Evolutionary conservation across 2,329 filamentous ascomycete species (phyloP).

Genomic region (Colletotrichum higginsianum): DNA sequence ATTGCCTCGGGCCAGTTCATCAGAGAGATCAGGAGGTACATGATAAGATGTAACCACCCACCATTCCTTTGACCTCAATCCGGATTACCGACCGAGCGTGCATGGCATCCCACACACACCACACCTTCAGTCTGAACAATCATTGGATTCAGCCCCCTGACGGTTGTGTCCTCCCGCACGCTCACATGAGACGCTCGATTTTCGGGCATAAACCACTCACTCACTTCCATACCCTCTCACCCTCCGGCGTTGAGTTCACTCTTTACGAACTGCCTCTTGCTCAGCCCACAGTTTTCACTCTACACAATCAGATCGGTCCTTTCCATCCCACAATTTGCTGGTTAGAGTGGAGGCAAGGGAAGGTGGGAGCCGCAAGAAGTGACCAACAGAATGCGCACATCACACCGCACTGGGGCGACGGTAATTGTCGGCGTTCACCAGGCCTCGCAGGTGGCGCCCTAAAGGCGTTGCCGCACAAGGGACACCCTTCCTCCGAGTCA

Average conservation of each 20-base stretch:
- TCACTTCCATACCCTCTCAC: not conserved
- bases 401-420: not conserved
- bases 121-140: not conserved
- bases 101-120: slow-evolving; percentile 21
- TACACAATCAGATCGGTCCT: slow-evolving; percentile 34
- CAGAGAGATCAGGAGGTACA: slow-evolving; percentile 37
- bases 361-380: slow-evolving; percentile 6
- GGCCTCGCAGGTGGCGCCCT: slow-evolving; percentile 8
- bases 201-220: not conserved
- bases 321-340: slow-evolving; percentile 22
- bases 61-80: slow-evolving; percentile 21
- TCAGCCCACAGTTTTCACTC: not conserved
- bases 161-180: slow-evolving; percentile 11
- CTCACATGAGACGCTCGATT: slow-evolving; percentile 21
- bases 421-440: slow-evolving; percentile 25
- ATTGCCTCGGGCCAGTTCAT: slow-evolving; percentile 30
- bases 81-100: slow-evolving; percentile 19
- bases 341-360: slow-evolving; percentile 34
- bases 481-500: slow-evolving; percentile 19
- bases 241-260: not conserved
- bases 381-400: slow-evolving; percentile 7
- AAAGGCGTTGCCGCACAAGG: slow-evolving; percentile 10
- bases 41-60: slow-evolving; percentile 39
- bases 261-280: not conserved
- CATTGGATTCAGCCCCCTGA: slow-evolving; percentile 9